Conservation (phyloP, 2,329 filamentous ascomycete genomes). For the Aspergillus alliaceus region DNA sequence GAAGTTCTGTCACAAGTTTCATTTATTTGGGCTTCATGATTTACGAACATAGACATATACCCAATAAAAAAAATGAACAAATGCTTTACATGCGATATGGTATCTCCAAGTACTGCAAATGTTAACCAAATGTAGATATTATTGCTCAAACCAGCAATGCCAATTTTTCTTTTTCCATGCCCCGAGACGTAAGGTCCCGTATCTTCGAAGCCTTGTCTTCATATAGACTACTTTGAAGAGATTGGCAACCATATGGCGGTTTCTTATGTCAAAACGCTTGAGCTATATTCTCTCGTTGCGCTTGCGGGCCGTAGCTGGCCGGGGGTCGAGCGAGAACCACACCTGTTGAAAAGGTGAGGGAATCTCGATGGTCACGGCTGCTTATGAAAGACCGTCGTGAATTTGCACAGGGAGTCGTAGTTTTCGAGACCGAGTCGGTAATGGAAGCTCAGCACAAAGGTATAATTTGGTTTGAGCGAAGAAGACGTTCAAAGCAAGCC, state of each 20-base stretch:
- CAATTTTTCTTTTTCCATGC: not conserved
- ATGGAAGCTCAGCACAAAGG: not conserved
- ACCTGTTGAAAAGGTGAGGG: not conserved
- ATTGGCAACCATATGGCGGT: not conserved
- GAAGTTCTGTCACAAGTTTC: not conserved
- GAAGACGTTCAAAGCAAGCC: not conserved
- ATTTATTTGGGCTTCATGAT: not conserved
- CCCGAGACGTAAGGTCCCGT: not conserved
- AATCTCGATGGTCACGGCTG: not conserved
- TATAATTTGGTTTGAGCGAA: not conserved
- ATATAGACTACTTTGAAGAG: not conserved
- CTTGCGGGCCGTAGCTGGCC: not conserved
- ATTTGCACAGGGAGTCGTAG: not conserved
- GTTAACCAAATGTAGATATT: not conserved
- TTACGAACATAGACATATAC: not conserved
- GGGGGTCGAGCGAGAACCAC: not conserved
- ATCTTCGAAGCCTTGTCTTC: not conserved
- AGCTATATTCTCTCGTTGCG: not conserved
- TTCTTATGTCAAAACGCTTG: not conserved
- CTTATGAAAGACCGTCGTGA: not conserved
- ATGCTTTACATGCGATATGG: not conserved
- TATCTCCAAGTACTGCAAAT: not conserved
- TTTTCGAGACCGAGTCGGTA: not conserved
- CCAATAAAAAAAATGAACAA: not conserved
- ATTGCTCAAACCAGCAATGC: not conserved